Evolutionary conservation across 164 flowering plant species (phyloP).

Genomic region (Liriodendron chinense): DNA sequence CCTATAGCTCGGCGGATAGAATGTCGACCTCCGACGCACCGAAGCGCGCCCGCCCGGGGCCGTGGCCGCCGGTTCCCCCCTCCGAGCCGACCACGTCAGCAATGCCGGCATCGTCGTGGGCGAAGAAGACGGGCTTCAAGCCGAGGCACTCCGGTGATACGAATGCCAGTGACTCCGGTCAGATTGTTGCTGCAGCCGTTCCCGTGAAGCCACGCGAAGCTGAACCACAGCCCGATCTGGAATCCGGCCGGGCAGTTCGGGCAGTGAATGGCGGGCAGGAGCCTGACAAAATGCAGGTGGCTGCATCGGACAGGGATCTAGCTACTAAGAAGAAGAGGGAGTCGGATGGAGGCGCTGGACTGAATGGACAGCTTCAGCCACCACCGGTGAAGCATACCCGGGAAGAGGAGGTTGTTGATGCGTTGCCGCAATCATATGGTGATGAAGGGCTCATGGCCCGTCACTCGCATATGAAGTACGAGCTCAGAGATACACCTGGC

Average conservation of each 20-base stretch:
- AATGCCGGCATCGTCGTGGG: slow-evolving; percentile 75
- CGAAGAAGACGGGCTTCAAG: slow-evolving; percentile 78
- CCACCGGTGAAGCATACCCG: slow-evolving; percentile 18
- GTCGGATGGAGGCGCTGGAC: slow-evolving; percentile 37
- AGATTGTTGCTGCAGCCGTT: slow-evolving; percentile 27
- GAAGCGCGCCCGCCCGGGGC: slow-evolving; percentile 63
- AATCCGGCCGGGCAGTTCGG: slow-evolving; percentile 49
- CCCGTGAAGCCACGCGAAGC: slow-evolving; percentile 25
- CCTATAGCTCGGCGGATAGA: slow-evolving; percentile 8
- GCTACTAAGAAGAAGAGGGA: slow-evolving; percentile 60
- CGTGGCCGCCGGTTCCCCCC: slow-evolving; percentile 49
- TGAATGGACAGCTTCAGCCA: slow-evolving; percentile 34
- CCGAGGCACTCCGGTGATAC: slow-evolving; percentile 91
- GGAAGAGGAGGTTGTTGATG: slow-evolving; percentile 48
- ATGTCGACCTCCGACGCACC: slow-evolving; percentile 71
- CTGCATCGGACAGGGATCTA: slow-evolving; percentile 34
- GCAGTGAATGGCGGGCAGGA: slow-evolving; percentile 44
- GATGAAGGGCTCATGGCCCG: slow-evolving; percentile 63
- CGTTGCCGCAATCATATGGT: slow-evolving; percentile 47
- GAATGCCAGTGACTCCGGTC: slow-evolving; percentile 68
- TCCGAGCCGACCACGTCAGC: slow-evolving; percentile 4
- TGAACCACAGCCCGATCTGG: slow-evolving; percentile 49
- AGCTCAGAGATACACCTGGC: slow-evolving; percentile 92
- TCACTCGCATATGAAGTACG: slow-evolving; percentile 85
- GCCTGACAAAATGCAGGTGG: slow-evolving; percentile 19